Conservation (phyloP, 768 basidiomycete species). For the Auricularia auricula-judae region DNA sequence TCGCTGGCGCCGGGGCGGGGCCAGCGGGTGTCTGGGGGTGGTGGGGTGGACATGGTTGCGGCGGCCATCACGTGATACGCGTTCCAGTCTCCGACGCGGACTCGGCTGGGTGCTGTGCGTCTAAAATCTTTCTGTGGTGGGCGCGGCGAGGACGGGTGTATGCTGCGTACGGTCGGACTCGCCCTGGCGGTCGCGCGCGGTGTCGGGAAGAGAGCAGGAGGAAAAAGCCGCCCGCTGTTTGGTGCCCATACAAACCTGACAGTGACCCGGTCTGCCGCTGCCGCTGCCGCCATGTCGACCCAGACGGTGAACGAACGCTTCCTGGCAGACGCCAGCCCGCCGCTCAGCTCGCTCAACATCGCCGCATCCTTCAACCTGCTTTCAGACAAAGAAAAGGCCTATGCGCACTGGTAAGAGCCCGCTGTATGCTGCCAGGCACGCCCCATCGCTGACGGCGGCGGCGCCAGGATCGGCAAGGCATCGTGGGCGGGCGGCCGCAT, state of each 20-base stretch:
- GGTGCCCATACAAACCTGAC: too few relatives aligned
- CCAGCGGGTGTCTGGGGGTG: neutral
- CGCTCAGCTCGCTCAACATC: slow-evolving; percentile 62
- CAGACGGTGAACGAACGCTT: slow-evolving; percentile 37
- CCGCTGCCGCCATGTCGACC: neutral
- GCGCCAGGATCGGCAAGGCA: slow-evolving; percentile 37
- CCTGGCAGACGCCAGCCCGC: slow-evolving; percentile 65
- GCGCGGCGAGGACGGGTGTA: too few relatives aligned
- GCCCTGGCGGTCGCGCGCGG: too few relatives aligned
- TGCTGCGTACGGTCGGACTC: too few relatives aligned
- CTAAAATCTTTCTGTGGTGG: too few relatives aligned
- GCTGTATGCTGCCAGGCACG: too few relatives aligned
- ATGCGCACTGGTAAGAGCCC: slow-evolving; percentile 43
- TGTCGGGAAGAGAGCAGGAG: too few relatives aligned
- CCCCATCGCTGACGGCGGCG: neutral
- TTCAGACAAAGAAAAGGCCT: slow-evolving; percentile 67
- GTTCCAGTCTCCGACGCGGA: neutral
- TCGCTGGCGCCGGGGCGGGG: neutral
- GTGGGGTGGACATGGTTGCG: neutral
- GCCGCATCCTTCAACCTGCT: slow-evolving; percentile 41
- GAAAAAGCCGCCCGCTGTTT: too few relatives aligned
- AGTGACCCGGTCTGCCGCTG: too few relatives aligned
- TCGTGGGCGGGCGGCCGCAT: slow-evolving; percentile 80
- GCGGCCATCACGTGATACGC: neutral
- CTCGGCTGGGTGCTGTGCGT: too few relatives aligned